These are phyloP conservation scores for Chlorella sp. DNA, from an alignment of 139 green algal genomes.

Conservation along the genomic window DNA sequence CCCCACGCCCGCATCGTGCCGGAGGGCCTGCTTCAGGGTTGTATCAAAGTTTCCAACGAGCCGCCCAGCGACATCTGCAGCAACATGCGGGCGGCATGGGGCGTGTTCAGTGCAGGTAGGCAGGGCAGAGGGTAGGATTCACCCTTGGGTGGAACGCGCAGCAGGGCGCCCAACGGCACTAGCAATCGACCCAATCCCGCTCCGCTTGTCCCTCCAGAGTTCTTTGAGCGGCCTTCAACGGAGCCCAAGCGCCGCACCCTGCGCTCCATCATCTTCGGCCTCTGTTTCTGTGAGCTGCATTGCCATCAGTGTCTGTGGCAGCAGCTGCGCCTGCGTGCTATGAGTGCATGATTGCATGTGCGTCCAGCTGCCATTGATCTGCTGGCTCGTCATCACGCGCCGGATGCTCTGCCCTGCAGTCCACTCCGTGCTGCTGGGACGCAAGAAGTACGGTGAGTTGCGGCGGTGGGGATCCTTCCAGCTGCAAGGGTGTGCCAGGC, in stretches of 20 bases:
- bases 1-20: conserved; percentile 87
- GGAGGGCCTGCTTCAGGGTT: conserved; percentile 82
- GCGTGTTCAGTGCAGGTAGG: conserved; percentile 56
- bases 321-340: no score
- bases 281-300: conserved; percentile 76
- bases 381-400: no score
- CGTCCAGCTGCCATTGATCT: no score
- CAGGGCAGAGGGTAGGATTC: no score
- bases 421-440: conserved; percentile 87
- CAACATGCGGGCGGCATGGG: conserved; percentile 82
- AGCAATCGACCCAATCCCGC: no score
- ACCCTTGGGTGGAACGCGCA: no score
- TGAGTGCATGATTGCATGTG: no score
- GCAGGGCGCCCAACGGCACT: no score
- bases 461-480: neutral
- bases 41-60: conserved; percentile 94
- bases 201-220: conserved; percentile 66
- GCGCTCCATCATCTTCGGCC: conserved; percentile 85
- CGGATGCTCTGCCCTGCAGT: conserved; percentile 29
- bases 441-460: conserved; percentile 89
- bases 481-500: neutral
- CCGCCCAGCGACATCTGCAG: conserved; percentile 81
- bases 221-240: conserved; percentile 64
- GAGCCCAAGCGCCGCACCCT: conserved; percentile 78
- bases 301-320: no score